Conservation (phyloP, 2,329 filamentous ascomycete genomes). For the Pyrenophora tritici-repentis region DNA sequence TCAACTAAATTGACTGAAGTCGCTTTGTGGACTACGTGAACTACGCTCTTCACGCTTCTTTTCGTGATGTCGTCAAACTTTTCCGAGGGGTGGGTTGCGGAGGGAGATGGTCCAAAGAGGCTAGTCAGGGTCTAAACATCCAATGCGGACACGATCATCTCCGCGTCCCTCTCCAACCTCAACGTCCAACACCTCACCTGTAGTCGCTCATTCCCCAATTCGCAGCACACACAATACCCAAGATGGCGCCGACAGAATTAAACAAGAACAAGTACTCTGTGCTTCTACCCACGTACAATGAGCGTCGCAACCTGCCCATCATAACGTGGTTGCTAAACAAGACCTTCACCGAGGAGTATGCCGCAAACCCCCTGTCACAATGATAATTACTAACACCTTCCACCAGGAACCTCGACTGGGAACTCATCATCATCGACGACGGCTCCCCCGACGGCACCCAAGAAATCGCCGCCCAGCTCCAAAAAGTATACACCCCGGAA, state of each 20-base stretch:
- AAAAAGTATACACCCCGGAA: conserved; percentile 75
- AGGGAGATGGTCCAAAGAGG: conserved; percentile 28
- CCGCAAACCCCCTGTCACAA: conserved; percentile 13
- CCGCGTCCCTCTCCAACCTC: conserved; percentile 19
- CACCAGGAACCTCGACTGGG: conserved; percentile 86
- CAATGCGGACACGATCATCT: conserved; percentile 35
- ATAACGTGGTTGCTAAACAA: conserved; percentile 92
- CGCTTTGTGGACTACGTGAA: too few relatives aligned
- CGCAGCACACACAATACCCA: conserved; percentile 20
- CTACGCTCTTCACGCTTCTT: neutral
- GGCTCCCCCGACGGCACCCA: conserved; percentile 96
- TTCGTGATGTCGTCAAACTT: neutral
- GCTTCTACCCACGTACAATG: conserved; percentile 97
- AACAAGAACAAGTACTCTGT: conserved; percentile 86
- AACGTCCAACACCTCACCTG: conserved; percentile 19
- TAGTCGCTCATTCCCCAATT: conserved; percentile 38
- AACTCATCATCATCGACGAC: conserved; percentile 97
- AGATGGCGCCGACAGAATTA: conserved; percentile 38
- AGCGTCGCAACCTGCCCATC: conserved; percentile 95
- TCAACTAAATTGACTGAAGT: too few relatives aligned
- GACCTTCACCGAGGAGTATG: conserved; percentile 87
- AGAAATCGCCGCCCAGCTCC: conserved; percentile 85
- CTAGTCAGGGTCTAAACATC: conserved; percentile 21
- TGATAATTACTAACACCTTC: neutral
- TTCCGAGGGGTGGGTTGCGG: conserved; percentile 7